These are phyloP conservation scores for Lunularia cruciata DNA, from an alignment of 225 moss, liverwort and hornwort species.

Conservation along the genomic window DNA sequence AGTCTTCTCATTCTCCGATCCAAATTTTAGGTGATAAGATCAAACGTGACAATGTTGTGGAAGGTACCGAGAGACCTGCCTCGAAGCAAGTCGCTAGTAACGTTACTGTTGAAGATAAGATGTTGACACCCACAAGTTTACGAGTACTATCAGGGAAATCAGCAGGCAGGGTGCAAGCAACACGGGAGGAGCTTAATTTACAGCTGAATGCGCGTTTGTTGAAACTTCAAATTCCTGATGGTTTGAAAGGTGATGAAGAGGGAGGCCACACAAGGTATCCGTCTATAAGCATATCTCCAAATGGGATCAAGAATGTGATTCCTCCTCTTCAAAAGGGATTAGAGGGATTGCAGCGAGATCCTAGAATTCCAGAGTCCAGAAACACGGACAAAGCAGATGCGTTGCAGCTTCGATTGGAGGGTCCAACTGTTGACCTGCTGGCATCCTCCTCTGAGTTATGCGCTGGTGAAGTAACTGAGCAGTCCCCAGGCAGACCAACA, in stretches of 20 bases:
- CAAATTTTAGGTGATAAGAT: constrained; percentile 8
- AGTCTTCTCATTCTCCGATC: constrained; percentile 3
- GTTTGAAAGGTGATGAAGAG: constrained; percentile 16
- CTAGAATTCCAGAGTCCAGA: constrained; percentile 8
- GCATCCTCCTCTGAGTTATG: constrained; percentile 6
- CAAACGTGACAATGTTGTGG: not conserved
- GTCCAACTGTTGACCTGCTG: constrained; percentile 4
- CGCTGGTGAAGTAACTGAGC: constrained; percentile 27
- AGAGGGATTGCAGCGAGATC: constrained; percentile 20
- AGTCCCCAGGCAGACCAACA: constrained; percentile 23
- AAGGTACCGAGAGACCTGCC: constrained; percentile 9
- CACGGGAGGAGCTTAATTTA: constrained; percentile 18
- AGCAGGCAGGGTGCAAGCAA: constrained; percentile 1
- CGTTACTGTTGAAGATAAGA: constrained; percentile 8
- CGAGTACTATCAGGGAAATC: constrained; percentile 1
- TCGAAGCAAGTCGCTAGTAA: constrained; percentile 1
- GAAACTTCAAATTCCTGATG: constrained; percentile 24
- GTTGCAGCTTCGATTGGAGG: constrained; percentile 16
- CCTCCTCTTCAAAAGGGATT: constrained; percentile 9
- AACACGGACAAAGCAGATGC: constrained; percentile 15
- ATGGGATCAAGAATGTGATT: constrained; percentile 11
- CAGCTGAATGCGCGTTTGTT: constrained; percentile 20
- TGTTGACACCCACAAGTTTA: constrained; percentile 4
- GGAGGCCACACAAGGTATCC: constrained; percentile 7
- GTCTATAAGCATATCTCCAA: constrained; percentile 22